Base-by-base conservation (phyloP, 2,329 filamentous ascomycete genomes). In the Ophiostoma pallidulum region DNA sequence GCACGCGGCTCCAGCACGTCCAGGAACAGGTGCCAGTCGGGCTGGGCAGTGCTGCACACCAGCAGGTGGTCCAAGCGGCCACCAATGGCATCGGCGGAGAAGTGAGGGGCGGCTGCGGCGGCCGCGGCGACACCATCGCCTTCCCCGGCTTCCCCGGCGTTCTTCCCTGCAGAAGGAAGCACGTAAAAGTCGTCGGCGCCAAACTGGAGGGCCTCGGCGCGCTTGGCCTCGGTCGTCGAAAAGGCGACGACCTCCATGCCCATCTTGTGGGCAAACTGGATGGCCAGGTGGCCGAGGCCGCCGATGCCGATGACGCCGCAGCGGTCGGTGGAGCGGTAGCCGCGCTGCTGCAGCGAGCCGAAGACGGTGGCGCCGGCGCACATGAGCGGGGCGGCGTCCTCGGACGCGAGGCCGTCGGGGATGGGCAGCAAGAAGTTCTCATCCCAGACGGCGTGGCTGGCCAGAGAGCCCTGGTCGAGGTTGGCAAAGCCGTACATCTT, bases 91-190 rank as follows among this genome's bases (percentile, higher is more conserved):
- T n/a, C n/a, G n/a, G n/a, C n/a, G n/a, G n/a, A n/a, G n/a, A n/a
- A n/a, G n/a, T n/a, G n/a, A n/a, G n/a, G n/a, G n/a, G n/a, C n/a
- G 86, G 70, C 61, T 83, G 77, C 47, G 86, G 66, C 8, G 37
- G 37, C 4, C 19, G 13, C 2, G 4, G 7, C n/a, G 12, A 24
- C 20, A 86, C 66, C 12, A 64, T 57, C 48, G 62, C 86, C 87
- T 37, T 73, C 62, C 46, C 64, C 62, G 28, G 86, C 58, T 14
- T 79, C 64, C 12, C 55, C 60, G 3, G 64, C 66, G 16, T n/a
- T n/a, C n/a, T n/a, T n/a, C n/a, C n/a, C n/a, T n/a, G n/a, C n/a
- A n/a, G n/a, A n/a, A n/a, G 41, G 29, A 4, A 43, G 8, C 41
- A 65, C 47, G 41, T 42, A 28, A 37, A 51, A 53, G 16, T 40